phyloP scores from a whole-genome alignment of 148 eudicot genomes.

The Amaranthus hypochondriacus region DNA sequence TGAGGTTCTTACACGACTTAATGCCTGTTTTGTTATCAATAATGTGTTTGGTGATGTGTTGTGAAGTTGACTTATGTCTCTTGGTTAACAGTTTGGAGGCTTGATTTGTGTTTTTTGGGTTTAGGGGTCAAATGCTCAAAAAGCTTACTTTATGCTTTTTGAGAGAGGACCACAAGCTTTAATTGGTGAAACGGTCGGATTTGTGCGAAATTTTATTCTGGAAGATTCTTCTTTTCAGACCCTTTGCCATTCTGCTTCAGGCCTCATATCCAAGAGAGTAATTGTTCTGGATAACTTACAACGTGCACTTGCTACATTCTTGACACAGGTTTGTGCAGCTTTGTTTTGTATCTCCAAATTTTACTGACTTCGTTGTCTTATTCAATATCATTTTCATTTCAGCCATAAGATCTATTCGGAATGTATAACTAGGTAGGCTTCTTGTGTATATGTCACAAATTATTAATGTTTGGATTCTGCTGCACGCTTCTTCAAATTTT shows the following conservation, averaged over 20 bases:
- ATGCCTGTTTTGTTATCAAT: not conserved
- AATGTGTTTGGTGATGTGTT: not conserved
- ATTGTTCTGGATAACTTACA: conserved; percentile 62
- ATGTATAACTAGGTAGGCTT: not conserved
- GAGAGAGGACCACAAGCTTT: conserved; percentile 92
- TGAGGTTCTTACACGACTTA: conserved; percentile 51
- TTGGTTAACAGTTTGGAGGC: not conserved
- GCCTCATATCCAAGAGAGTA: conserved; percentile 72
- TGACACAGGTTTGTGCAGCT: conserved; percentile 67
- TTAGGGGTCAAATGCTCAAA: conserved; percentile 75
- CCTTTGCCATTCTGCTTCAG: conserved; percentile 58
- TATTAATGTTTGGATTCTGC: not conserved
- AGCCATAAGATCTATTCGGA: not conserved
- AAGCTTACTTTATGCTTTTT: conserved; percentile 75
- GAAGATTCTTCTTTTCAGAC: conserved; percentile 61
- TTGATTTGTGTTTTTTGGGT: conserved; percentile 6
- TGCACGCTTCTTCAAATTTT: not conserved
- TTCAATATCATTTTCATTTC: not conserved
- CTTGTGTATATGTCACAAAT: not conserved
- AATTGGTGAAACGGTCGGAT: conserved; percentile 47
- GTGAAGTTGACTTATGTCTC: not conserved
- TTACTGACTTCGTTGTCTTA: not conserved
- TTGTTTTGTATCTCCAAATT: not conserved
- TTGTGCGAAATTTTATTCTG: conserved; percentile 53
- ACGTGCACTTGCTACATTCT: conserved; percentile 65